Percentiles rank a stretch among this genome's conserved stretches.
Evolutionary conservation across 768 basidiomycete genomes (phyloP).

Genomic region (Boletus rufocinnamomeus): DNA sequence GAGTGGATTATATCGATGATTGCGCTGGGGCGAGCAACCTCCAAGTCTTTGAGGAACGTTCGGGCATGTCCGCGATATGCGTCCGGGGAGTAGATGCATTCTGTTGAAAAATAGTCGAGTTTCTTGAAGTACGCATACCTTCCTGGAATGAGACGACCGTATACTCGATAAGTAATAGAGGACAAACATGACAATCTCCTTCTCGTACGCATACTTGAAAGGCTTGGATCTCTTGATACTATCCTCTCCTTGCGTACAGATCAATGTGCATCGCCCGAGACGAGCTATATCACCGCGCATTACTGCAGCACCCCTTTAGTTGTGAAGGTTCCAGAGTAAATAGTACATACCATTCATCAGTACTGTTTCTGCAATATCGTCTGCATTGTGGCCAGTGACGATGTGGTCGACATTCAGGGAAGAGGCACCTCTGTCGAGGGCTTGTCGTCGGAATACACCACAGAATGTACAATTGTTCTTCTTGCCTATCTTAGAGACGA

Average conservation of each 20-base stretch:
- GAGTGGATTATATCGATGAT: conserved; percentile 99
- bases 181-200: conserved; percentile 96
- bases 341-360: conserved; percentile 89
- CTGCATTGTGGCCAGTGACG: conserved; percentile 98
- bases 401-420: conserved; percentile 92
- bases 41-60: conserved; percentile 91
- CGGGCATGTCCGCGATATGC: conserved; percentile 97
- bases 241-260: conserved; percentile 95
- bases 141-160: conserved; percentile 12
- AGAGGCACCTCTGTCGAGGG: conserved; percentile 91
- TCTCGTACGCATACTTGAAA: conserved; percentile 99
- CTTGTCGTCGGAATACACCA: conserved; percentile 95
- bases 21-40: conserved; percentile 89
- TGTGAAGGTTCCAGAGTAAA: neutral
- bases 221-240: conserved; percentile 97
- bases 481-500: conserved; percentile 91
- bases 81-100: conserved; percentile 98
- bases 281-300: conserved; percentile 98
- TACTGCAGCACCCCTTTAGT: conserved; percentile 50
- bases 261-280: conserved; percentile 88
- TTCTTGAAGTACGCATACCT: conserved; percentile 99
- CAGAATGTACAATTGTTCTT: conserved; percentile 99
- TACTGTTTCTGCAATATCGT: conserved; percentile 98
- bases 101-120: conserved; percentile 97
- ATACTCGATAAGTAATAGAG: neutral